Conservation (phyloP, 345 rosid genomes). For the Melaleuca quinquenervia region DNA sequence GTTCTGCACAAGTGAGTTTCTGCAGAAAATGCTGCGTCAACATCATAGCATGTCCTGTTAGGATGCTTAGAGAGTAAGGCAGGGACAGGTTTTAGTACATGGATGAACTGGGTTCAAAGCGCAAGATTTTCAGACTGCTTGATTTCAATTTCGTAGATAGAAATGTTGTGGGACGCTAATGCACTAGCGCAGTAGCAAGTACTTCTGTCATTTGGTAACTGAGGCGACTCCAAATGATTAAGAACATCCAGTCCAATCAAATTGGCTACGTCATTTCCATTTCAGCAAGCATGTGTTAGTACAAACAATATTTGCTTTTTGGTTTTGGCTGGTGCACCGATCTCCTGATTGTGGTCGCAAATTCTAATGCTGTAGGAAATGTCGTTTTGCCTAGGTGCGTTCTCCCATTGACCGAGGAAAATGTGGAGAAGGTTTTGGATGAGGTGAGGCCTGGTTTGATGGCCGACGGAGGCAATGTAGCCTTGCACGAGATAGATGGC, state of each 20-base stretch:
- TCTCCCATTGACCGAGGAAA: constrained; percentile 80
- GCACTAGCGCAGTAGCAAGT: neutral
- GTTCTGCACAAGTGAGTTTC: neutral
- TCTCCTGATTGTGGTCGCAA: neutral
- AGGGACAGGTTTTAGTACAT: neutral
- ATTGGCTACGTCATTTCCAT: neutral
- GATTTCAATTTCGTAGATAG: neutral
- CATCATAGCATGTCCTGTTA: neutral
- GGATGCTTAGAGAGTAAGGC: neutral
- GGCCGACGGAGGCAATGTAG: constrained; percentile 98
- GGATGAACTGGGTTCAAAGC: neutral
- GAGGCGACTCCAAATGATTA: neutral
- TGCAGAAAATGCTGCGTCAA: neutral
- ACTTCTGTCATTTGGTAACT: neutral
- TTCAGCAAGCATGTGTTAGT: neutral
- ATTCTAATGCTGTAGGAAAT: constrained; percentile 15
- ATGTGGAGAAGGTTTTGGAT: constrained; percentile 79
- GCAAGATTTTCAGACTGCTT: neutral
- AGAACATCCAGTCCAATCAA: neutral
- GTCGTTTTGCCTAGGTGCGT: constrained; percentile 54
- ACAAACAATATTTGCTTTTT: neutral
- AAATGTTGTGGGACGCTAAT: neutral
- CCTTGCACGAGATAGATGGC: constrained; percentile 89
- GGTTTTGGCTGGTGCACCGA: neutral
- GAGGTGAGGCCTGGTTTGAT: constrained; percentile 79